phyloP scores from a whole-genome alignment of 2,329 filamentous ascomycete species.

The Fusarium sp. region DNA sequence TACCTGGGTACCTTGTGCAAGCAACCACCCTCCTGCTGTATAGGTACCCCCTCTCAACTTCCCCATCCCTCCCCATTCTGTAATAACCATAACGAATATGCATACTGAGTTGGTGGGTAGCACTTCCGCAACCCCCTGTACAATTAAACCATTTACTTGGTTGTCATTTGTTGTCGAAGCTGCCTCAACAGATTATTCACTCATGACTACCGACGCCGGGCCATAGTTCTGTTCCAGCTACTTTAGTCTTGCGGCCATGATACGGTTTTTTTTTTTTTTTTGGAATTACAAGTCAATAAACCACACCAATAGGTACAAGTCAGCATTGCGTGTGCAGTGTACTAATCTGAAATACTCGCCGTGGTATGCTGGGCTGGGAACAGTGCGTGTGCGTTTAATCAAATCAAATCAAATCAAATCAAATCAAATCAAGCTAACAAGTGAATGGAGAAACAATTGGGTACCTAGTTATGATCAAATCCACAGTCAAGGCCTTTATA shows the following conservation, averaged over 20 bases:
- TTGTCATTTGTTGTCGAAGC: not conserved
- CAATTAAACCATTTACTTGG: not conserved
- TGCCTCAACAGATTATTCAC: not conserved
- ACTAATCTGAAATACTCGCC: not conserved
- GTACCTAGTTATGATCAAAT: not conserved
- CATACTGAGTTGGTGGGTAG: constrained; percentile 28
- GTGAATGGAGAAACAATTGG: not conserved
- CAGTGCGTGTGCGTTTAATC: not conserved
- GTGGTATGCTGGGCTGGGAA: not conserved
- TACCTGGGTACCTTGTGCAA: not conserved
- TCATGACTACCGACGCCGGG: not conserved
- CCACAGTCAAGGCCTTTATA: not conserved
- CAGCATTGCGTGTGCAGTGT: not conserved
- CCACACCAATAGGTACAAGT: no score
- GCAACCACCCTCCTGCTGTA: not conserved
- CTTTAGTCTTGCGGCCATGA: not conserved
- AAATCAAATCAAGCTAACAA: not conserved
- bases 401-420: not conserved
- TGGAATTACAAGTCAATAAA: not conserved
- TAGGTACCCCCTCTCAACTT: not conserved
- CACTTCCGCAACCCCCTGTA: constrained; percentile 13
- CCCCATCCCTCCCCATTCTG: not conserved
- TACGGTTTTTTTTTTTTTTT: not conserved
- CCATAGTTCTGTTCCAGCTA: not conserved
- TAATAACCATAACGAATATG: constrained; percentile 42